These are phyloP conservation scores for Boletus sp. DNA, from an alignment of 768 basidiomycete genomes.

Conservation along the genomic window DNA sequence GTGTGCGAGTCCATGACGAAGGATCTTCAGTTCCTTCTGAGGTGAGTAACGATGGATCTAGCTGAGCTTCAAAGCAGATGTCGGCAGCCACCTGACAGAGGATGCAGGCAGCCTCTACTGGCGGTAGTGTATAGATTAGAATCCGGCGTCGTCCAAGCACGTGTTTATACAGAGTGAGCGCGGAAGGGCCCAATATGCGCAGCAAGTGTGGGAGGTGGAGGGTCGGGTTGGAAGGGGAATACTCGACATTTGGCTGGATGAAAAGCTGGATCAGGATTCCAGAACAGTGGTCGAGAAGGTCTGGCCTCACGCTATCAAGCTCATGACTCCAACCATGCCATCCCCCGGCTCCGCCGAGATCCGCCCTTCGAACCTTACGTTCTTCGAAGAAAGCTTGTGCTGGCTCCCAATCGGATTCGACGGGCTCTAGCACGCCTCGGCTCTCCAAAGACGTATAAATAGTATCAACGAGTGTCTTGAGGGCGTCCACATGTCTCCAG, in stretches of 20 bases:
- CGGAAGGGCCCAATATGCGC: constrained; percentile 75
- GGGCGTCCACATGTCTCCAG: constrained; percentile 65
- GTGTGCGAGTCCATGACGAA: constrained; percentile 32
- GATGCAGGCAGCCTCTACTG: constrained; percentile 76
- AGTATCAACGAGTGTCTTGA: constrained; percentile 56
- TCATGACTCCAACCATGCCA: constrained; percentile 74
- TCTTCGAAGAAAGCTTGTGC: constrained; percentile 65
- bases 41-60: constrained; percentile 23
- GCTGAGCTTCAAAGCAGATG: constrained; percentile 53
- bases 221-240: constrained; percentile 47
- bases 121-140: constrained; percentile 77
- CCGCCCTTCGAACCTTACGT: constrained; percentile 48
- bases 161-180: constrained; percentile 77
- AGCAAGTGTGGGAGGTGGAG: constrained; percentile 74
- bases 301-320: constrained; percentile 47
- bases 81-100: constrained; percentile 63
- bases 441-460: constrained; percentile 54
- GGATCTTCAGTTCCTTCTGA: constrained; percentile 23
- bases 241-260: constrained; percentile 22
- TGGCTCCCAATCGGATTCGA: constrained; percentile 61
- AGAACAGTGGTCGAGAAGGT: neutral
- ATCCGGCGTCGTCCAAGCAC: constrained; percentile 71
- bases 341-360: constrained; percentile 54
- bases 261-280: constrained; percentile 12
- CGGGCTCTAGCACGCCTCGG: constrained; percentile 46